Evolutionary conservation across 352 stramenopile genomes (phyloP).

Genomic region (Pythium oligandrum): DNA sequence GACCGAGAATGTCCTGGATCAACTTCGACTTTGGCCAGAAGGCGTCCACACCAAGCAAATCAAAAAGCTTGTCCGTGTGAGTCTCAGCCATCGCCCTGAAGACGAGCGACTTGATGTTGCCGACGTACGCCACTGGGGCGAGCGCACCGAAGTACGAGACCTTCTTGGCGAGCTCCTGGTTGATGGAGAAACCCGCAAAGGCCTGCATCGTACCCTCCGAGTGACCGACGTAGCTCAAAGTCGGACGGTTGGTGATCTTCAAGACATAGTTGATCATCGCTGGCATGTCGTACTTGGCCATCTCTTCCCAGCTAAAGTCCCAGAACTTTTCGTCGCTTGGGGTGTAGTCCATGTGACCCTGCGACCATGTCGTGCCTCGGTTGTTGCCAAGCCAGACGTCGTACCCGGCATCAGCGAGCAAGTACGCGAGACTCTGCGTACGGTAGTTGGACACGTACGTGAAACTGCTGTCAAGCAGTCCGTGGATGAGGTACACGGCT

Average conservation of each 20-base stretch:
- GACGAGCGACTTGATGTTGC: conserved; percentile 31
- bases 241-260: conserved; percentile 25
- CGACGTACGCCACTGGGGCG: conserved; percentile 41
- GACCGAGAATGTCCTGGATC: conserved; percentile 45
- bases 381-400: conserved; percentile 68
- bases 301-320: conserved; percentile 56
- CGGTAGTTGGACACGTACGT: conserved; percentile 60
- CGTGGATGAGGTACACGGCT: conserved; percentile 46
- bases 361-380: conserved; percentile 52
- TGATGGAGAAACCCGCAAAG: conserved; percentile 46
- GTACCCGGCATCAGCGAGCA: conserved; percentile 53
- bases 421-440: conserved; percentile 51
- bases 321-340: conserved; percentile 37
- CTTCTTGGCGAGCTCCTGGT: conserved; percentile 53
- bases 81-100: conserved; percentile 40
- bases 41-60: conserved; percentile 31
- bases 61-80: conserved; percentile 41
- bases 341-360: conserved; percentile 39
- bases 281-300: conserved; percentile 44
- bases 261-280: conserved; percentile 56
- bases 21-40: conserved; percentile 43
- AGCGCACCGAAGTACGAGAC: conserved; percentile 62
- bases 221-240: conserved; percentile 53
- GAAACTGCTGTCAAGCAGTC: conserved; percentile 54
- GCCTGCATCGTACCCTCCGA: conserved; percentile 63